Base-by-base conservation (phyloP, 176 grass and related monocot genomes). In the Pontederia crassipes region DNA sequence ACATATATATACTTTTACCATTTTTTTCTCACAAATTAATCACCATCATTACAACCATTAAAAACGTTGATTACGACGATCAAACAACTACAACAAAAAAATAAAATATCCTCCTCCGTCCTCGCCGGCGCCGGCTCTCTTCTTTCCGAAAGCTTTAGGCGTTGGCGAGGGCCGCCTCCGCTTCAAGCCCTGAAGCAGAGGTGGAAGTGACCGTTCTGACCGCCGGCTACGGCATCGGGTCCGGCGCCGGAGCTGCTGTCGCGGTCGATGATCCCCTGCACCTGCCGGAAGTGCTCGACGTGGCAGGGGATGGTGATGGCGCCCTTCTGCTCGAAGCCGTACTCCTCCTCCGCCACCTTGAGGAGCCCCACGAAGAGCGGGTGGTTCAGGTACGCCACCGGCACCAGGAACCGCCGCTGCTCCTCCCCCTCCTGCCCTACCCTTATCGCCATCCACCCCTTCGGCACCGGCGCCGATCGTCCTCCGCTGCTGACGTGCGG, bases 321-420 rank as follows among this genome's bases (percentile, higher is more conserved):
- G 8, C 75, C 75, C 48, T 77, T 49, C 53, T 77, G 75, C 20
- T 55, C 4, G 32, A 77, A 77, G 14, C 75, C 75, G 3, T 70
- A 77, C 57, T 77, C 75, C 46, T 77, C 75, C 61, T 77, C 75
- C n/a, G 75, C 75, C 28, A 70, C 75, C 75, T 77, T 77, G 49
- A 77, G 60, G 45, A 77, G 60, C 57, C 75, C 75, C 12, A 63
- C 58, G 67, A 77, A 77, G 59, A 70, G 75, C 2, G 75, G 75
- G 47, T 77, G 66, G 47, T 70, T 77, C n/a, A 77, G 57, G 55
- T 77, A 63, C 56, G 61, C 61, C 49, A 77, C 75, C 55, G 75
- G 75, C 53, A 77, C 75, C 45, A 77, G 16, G 54, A 77, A 77
- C 48, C 75, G 46, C 56, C 45, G 46, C 53, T 60, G 54, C 28